Base-by-base conservation (phyloP, 2,329 filamentous ascomycete genomes). In the Trichoderma guizhouense region DNA sequence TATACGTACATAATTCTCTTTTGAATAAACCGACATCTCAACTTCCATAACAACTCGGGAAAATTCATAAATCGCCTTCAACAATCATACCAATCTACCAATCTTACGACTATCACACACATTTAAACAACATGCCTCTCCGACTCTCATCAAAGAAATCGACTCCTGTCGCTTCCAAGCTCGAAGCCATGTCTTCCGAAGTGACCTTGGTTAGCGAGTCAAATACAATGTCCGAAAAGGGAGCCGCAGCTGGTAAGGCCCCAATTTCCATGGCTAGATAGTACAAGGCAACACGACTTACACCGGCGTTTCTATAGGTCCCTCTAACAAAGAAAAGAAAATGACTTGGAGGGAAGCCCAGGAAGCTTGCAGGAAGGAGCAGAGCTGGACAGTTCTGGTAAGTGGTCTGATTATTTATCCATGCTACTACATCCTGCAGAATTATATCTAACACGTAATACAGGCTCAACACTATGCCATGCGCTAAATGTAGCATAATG, bases 321-420 rank as follows among this genome's bases (percentile, higher is more conserved):
- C 69, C 14, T 53, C 36, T 11, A 69, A 14, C 4, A 68, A 69
- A 26, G n/a, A 30, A n/a, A 7, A 26, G 14, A 72, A 61, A 18
- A 70, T 72, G 71, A 60, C 58, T 5, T 72, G 71, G 71, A 71
- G 60, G 30, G 67, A 72, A 39, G 71, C 71, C 11, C 43, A 55
- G n/a, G 36, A 51, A 11, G 7, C 6, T 7, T 43, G 39, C 8
- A 24, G 58, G 12, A 39, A 68, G 5, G n/a, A 70, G 14, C 24
- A 28, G 11, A 64, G 30, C 21, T 72, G 71, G 71, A 67, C 70
- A n/a, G 28, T 58, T 32, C 26, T 60, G 21, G 66, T 60, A 24
- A 11, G 70, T 72, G 39, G 15, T 26, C 61, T 47, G 12, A 3
- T 28, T 11, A 3, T 2, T 12, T 18, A 7, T 2, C 3, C 2